Evolutionary conservation across 108 stramenopile species (phyloP).

Genomic region (Skeletonema menzelii): DNA sequence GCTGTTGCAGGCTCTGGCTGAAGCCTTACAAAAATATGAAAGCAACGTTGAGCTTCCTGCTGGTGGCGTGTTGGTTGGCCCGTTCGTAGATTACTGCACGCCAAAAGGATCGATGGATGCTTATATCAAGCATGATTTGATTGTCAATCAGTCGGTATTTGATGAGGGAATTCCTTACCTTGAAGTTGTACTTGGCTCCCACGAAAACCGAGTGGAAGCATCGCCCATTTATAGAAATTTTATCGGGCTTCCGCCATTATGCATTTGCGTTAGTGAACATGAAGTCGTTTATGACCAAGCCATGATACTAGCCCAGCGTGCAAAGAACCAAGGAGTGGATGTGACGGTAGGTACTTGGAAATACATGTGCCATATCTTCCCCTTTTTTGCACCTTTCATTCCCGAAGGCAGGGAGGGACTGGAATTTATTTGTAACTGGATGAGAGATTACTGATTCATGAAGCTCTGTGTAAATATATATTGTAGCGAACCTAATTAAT

Average conservation of each 20-base stretch:
- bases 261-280: conserved; percentile 74
- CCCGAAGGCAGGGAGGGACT: conserved; percentile 69
- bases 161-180: conserved; percentile 52
- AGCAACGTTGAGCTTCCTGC: conserved; percentile 41
- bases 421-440: conserved; percentile 73
- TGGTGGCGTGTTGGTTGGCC: conserved; percentile 69
- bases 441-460: conserved; percentile 44
- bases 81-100: conserved; percentile 75
- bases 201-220: conserved; percentile 52
- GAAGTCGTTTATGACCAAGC: conserved; percentile 80
- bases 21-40: conserved; percentile 24
- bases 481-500: no score
- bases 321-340: conserved; percentile 52
- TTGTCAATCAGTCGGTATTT: conserved; percentile 70
- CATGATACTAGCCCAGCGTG: conserved; percentile 57
- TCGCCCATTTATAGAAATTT: conserved; percentile 69
- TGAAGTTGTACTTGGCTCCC: conserved; percentile 36
- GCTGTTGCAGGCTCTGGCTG: conserved; percentile 64
- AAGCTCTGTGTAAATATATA: not conserved
- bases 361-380: conserved; percentile 82
- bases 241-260: conserved; percentile 70
- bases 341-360: conserved; percentile 78
- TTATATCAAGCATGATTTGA: conserved; percentile 69
- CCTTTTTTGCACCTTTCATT: conserved; percentile 60
- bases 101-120: conserved; percentile 68